Conservation (phyloP, 2,329 filamentous ascomycete genomes). For the Magnaporthiopsis rhizophila region DNA sequence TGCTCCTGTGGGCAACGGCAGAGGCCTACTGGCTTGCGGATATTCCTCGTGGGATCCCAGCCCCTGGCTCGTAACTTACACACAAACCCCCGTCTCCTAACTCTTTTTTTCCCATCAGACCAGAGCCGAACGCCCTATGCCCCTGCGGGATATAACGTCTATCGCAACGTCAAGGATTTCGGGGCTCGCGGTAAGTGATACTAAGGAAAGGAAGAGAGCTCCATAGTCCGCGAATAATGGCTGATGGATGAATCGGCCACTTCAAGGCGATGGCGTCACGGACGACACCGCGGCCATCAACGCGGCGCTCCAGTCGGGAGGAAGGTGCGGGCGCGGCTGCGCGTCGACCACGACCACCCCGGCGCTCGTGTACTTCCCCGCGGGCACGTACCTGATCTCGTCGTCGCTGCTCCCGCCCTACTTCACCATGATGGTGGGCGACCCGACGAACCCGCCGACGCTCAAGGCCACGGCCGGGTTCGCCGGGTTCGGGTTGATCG, state of each 20-base stretch:
- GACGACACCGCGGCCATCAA: constrained; percentile 40
- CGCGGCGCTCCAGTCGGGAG: constrained; percentile 31
- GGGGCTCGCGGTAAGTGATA: constrained; percentile 3
- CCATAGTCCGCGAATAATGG: too few relatives aligned
- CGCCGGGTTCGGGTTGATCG: constrained; percentile 37
- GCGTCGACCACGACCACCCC: constrained; percentile 31
- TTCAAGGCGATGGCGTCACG: constrained; percentile 32
- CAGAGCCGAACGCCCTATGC: constrained; percentile 36
- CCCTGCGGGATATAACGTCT: constrained; percentile 15
- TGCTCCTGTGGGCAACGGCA: constrained; percentile 19
- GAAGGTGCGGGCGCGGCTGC: constrained; percentile 33
- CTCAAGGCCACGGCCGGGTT: constrained; percentile 36
- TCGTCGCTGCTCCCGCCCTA: constrained; percentile 67
- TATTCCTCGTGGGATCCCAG: constrained; percentile 19
- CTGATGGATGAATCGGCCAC: background rate
- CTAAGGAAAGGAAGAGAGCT: too few relatives aligned
- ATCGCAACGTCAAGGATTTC: constrained; percentile 5
- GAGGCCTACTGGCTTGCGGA: constrained; percentile 25
- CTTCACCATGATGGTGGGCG: constrained; percentile 71
- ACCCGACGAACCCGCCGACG: constrained; percentile 50
- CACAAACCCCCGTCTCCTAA: background rate
- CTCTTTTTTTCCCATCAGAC: constrained; percentile 20
- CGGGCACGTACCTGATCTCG: constrained; percentile 60
- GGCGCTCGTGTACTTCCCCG: constrained; percentile 35
- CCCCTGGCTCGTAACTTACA: background rate